Base-by-base conservation (phyloP, 768 basidiomycete genomes). In the Nidularia pulvinata region DNA sequence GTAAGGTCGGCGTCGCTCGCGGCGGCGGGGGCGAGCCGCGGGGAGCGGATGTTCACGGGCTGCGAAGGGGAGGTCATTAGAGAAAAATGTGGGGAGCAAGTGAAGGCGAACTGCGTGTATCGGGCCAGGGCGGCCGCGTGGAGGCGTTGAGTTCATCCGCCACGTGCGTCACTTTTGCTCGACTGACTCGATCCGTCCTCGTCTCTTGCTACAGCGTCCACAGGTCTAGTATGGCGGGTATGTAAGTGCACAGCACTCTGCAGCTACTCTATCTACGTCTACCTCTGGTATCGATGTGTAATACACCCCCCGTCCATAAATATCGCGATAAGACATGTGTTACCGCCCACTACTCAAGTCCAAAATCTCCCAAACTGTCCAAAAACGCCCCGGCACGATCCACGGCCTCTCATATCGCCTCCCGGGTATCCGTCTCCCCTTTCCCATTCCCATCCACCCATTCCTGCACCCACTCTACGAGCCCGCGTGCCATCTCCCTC, bases 41-140 rank as follows among this genome's bases (percentile, higher is more conserved):
- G 69, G 33, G 62, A 64, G 51, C 61, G 70, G 44, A 86, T 86
- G 59, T 73, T 75, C 7, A 86, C 68, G 44, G 84, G 84, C 62
- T 75, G 70, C 4, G 84, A 83, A n/a, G 83, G 80, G 37, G 78
- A 74, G 51, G 81, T 65, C 82, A 85, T 83, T 59, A 57, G 47
- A 49, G 34, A 52, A 56, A 3, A 33, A 46, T n/a, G 36, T 35
- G 51, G 43, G 7, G 35, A 39, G 19, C n/a, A 35, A 35, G 11
- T 13, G 13, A 34, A 25, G 46, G 11, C 30, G 9, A 22, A 49
- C 25, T 11, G 48, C 13, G 51, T 13, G 50, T 11, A 4, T 7
- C 39, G 36, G n/a, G 19, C 37, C 30, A 36, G 25, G 25, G 25
- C 25, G 25, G 25, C 25, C 25, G 25, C 25, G 25, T 25, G 25